Base-by-base conservation (phyloP, 495 filamentous ascomycete genomes). In the Aspergillus egyptiacus region DNA sequence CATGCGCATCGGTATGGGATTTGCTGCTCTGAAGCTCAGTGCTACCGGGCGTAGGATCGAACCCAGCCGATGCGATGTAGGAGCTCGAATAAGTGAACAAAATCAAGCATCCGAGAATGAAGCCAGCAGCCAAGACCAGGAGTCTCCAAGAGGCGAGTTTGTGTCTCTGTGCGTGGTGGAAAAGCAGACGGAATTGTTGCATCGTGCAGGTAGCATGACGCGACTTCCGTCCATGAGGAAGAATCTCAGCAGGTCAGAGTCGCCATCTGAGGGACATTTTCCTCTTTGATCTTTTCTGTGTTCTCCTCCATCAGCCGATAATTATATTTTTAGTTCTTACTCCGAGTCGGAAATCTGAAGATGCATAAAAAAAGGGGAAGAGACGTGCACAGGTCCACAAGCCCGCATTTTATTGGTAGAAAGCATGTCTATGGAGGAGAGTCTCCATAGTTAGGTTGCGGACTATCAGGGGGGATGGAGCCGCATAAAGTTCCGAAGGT, bases 41-140 rank as follows among this genome's bases (percentile, higher is more conserved):
- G 28, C 6, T 8, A 31, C 28, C 3, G 28, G 32, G 18, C 28
- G 17, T 22, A 14, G 5, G 11, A 31, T 35, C 18, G 31, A 9
- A 38, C 31, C 34, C 34, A 23, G 27, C 28, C 11, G 19, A n/a
- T 10, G 34, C 39, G 11, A 13, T 43, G 23, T 27, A 20, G 11
- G 48, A n/a, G n/a, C n/a, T n/a, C n/a, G n/a, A 51, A 30, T 51
- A 51, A 18, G 48, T 51, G 15, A 51, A 22, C 10, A 44, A 37
- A 9, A 51, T 30, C 39, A 51, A 19, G 15, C 48, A 43, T 6
- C 31, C 39, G 5, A 44, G 22, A n/a, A 51, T 6, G 7, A 51
- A 22, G 2, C 22, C 22, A 28, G 48, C 48, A 28, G 32, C 39
- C 18, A 36, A 27, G 23, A 30, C 48, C 3, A 51, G 32, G 31